phyloP scores from a whole-genome alignment of 352 stramenopile genomes.

The Phytophthora melonis region DNA sequence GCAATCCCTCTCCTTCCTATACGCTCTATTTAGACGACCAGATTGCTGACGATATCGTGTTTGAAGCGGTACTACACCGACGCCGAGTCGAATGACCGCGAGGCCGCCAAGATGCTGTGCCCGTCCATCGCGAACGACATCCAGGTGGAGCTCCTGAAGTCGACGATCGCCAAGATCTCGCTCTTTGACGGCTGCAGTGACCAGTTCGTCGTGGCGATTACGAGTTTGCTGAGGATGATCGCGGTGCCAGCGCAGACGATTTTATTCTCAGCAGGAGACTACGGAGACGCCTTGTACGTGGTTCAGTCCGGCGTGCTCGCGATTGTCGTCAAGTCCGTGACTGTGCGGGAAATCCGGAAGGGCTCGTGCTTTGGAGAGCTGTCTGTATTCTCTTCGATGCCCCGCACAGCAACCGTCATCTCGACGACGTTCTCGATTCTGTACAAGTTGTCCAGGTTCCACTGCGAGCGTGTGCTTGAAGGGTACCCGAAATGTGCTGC shows the following conservation, averaged over 20 bases:
- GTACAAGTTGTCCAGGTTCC: background rate
- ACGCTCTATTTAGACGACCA: background rate
- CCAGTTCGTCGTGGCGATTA: background rate
- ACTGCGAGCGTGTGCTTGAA: background rate
- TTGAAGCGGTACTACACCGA: background rate
- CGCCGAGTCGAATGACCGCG: background rate
- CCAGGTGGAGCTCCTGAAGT: background rate
- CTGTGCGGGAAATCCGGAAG: background rate
- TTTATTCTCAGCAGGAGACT: background rate
- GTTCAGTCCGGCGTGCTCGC: background rate
- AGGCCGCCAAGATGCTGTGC: background rate
- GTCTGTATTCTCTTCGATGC: background rate
- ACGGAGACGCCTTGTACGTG: background rate
- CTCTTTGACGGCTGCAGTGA: slow-evolving; percentile 1
- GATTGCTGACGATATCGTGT: background rate
- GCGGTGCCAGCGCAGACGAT: background rate
- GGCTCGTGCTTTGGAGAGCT: background rate
- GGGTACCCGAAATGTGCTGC: background rate
- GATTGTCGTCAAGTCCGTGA: background rate
- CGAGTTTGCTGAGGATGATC: background rate
- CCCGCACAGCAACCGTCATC: background rate
- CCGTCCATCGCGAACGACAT: background rate
- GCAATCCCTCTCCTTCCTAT: background rate
- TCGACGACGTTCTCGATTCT: background rate
- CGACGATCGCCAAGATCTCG: background rate